These are phyloP conservation scores for Lactarius quietus DNA, from an alignment of 768 basidiomycete genomes.

Conservation along the genomic window DNA sequence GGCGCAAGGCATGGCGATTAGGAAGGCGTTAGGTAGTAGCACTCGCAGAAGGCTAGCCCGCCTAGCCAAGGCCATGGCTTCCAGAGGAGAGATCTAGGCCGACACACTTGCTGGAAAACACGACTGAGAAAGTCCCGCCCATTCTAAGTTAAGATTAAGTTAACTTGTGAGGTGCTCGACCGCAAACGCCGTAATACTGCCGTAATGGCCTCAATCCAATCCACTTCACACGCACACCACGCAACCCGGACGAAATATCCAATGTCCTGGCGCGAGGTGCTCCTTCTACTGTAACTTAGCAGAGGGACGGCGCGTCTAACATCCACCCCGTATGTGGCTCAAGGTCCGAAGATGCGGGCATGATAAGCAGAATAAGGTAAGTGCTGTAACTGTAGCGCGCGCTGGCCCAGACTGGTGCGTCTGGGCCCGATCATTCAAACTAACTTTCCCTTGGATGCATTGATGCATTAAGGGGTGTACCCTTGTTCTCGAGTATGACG, in stretches of 20 bases:
- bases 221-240: neutral
- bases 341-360: neutral
- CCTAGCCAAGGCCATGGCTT: neutral
- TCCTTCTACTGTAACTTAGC: neutral
- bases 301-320: neutral
- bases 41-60: neutral
- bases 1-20: too few species aligned
- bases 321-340: too few species aligned
- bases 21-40: neutral
- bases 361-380: neutral
- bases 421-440: neutral
- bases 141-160: too few species aligned
- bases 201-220: neutral
- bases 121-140: too few species aligned
- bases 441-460: neutral
- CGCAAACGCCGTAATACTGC: neutral
- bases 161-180: too few species aligned
- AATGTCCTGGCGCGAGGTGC: neutral
- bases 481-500: neutral
- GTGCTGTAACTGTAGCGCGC: neutral
- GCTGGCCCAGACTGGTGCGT: neutral
- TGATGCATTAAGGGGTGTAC: neutral
- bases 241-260: neutral
- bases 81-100: neutral
- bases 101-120: neutral